These are phyloP conservation scores for Myxozyma geophila DNA, from an alignment of 805 yeast species.

Conservation along the genomic window DNA sequence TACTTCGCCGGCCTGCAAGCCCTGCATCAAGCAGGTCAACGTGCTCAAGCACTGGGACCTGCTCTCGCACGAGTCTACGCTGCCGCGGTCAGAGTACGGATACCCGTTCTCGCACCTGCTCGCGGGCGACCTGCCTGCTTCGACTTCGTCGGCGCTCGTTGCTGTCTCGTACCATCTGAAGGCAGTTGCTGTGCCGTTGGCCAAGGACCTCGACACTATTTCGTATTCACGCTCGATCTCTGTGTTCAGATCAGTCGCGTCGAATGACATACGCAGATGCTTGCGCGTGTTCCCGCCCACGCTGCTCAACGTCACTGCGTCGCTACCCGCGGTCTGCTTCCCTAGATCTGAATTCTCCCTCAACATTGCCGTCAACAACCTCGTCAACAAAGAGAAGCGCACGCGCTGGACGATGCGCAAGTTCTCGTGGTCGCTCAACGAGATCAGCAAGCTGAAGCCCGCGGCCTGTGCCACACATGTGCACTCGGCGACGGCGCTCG, in stretches of 20 bases:
- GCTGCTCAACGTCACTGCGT: constrained; percentile 82
- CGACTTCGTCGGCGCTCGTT: constrained; percentile 63
- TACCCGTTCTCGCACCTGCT: constrained; percentile 90
- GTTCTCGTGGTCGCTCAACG: constrained; percentile 87
- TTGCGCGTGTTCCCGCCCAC: constrained; percentile 95
- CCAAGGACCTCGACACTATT: constrained; percentile 43
- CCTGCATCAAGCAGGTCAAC: constrained; percentile 60
- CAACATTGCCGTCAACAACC: constrained; percentile 74
- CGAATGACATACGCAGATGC: constrained; percentile 85
- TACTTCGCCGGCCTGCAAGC: constrained; percentile 60
- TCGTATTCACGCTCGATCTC: constrained; percentile 65
- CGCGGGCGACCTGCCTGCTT: constrained; percentile 87
- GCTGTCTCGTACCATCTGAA: constrained; percentile 73
- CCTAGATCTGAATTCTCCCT: constrained; percentile 86
- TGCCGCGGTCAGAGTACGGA: constrained; percentile 72
- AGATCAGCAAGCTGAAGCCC: constrained; percentile 66
- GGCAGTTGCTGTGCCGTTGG: constrained; percentile 51
- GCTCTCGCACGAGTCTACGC: constrained; percentile 59
- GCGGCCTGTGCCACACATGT: constrained; percentile 53
- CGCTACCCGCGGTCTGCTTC: constrained; percentile 83
- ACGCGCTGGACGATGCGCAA: constrained; percentile 93
- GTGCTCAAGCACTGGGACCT: constrained; percentile 90
- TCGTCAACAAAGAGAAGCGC: constrained; percentile 44
- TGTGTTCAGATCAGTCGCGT: constrained; percentile 73
- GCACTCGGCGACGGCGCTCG: constrained; percentile 42